These are phyloP conservation scores for Endotrypanum monterogeii DNA, from an alignment of 208 protist genomes.

Conservation along the genomic window DNA sequence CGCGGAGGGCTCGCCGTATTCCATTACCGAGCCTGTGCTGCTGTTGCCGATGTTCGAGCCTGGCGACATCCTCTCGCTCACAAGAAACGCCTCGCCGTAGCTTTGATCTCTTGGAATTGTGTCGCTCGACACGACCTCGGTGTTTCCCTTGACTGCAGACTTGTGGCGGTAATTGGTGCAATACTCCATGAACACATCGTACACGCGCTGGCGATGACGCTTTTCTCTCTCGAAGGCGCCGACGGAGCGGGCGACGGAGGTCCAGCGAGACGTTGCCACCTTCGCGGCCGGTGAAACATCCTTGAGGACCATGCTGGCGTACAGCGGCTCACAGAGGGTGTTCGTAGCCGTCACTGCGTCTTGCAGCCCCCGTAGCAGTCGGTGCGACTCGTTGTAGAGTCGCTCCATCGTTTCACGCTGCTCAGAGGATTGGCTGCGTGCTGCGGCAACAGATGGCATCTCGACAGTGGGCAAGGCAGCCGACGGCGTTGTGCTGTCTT, in stretches of 20 bases:
- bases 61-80: not conserved
- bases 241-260: slow-evolving; percentile 63
- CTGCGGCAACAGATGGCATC: slow-evolving; percentile 45
- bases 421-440: slow-evolving; percentile 45
- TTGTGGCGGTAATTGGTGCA: slow-evolving; percentile 44
- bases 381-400: slow-evolving; percentile 66
- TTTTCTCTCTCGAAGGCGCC: slow-evolving; percentile 71
- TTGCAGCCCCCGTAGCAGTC: slow-evolving; percentile 56
- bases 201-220: slow-evolving; percentile 73
- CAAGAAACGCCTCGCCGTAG: slow-evolving; percentile 25
- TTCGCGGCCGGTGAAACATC: slow-evolving; percentile 52
- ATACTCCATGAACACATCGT: slow-evolving; percentile 82
- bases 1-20: not conserved
- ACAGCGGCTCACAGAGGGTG: slow-evolving; percentile 61
- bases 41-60: not conserved
- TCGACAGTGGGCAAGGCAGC: slow-evolving; percentile 3
- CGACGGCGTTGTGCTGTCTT: not conserved
- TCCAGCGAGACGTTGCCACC: slow-evolving; percentile 73
- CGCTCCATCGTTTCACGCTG: slow-evolving; percentile 42
- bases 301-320: slow-evolving; percentile 60
- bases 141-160: not conserved
- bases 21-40: not conserved
- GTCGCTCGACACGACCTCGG: not conserved
- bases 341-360: slow-evolving; percentile 55
- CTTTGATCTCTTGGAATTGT: not conserved